Conservation (phyloP, 139 green algal genomes). For the Zygnema cylindricum region DNA sequence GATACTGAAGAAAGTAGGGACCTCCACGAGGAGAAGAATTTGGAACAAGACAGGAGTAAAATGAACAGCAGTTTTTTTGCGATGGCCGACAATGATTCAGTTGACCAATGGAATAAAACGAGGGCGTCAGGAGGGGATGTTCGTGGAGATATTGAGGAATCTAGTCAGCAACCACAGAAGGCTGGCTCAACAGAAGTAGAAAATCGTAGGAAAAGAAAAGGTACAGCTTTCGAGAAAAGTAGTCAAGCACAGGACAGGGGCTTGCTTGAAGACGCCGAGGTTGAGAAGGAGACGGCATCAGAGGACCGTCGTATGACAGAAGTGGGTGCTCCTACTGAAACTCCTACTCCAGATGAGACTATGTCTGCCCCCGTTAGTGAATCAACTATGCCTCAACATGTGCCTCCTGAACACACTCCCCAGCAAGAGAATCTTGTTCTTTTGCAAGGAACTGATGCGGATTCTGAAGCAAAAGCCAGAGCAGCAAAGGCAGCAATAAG, state of each 20-base stretch:
- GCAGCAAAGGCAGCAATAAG: neutral
- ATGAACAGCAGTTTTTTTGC: neutral
- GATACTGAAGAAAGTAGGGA: neutral
- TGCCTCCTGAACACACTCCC: no score
- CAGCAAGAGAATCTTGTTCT: no score
- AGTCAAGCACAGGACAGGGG: no score
- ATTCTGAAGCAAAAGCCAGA: neutral
- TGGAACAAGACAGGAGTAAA: neutral
- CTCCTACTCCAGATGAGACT: no score
- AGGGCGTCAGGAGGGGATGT: neutral
- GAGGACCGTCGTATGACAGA: no score
- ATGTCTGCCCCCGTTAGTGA: no score
- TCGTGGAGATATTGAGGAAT: neutral
- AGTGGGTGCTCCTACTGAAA: no score
- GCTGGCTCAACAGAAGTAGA: neutral
- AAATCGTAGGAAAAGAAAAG: neutral
- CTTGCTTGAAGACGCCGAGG: no score
- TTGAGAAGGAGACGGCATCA: no score
- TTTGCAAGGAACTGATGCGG: no score
- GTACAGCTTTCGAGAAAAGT: neutral
- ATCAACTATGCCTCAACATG: no score
- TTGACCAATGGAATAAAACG: neutral
- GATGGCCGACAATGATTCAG: neutral
- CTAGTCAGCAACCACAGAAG: neutral
- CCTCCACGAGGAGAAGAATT: neutral